Conservation (phyloP, 805 yeast genomes). For the Candida methanosorbosa region DNA sequence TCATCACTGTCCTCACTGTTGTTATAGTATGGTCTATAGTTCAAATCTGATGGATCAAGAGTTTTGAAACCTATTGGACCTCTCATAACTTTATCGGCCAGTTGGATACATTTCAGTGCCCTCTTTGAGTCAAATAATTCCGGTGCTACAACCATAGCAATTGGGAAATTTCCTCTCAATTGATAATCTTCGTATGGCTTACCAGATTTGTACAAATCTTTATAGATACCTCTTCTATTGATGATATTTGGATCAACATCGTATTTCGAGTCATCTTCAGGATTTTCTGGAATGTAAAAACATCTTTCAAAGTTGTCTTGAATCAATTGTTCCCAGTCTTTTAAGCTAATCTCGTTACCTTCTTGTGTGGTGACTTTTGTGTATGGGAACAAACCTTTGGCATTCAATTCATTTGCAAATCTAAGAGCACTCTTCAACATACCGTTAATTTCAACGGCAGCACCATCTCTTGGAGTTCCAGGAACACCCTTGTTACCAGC, state of each 20-base stretch:
- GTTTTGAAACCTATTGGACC: slow-evolving; percentile 93
- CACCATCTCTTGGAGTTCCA: slow-evolving; percentile 97
- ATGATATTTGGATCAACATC: slow-evolving; percentile 57
- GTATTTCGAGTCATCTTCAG: slow-evolving; percentile 50
- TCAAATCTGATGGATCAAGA: slow-evolving; percentile 84
- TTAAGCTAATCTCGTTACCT: slow-evolving; percentile 48
- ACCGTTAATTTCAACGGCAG: slow-evolving; percentile 89
- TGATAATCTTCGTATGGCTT: slow-evolving; percentile 93
- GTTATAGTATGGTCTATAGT: slow-evolving; percentile 82
- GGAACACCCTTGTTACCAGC: slow-evolving; percentile 90
- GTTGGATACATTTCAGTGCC: slow-evolving; percentile 55
- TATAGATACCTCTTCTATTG: slow-evolving; percentile 90
- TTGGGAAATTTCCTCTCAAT: slow-evolving; percentile 82
- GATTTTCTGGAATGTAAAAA: slow-evolving; percentile 65
- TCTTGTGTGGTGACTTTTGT: slow-evolving; percentile 47
- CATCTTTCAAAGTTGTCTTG: slow-evolving; percentile 70
- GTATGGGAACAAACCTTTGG: slow-evolving; percentile 47
- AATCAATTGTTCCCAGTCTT: slow-evolving; percentile 65
- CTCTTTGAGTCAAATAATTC: slow-evolving; percentile 62
- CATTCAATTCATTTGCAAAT: slow-evolving; percentile 58
- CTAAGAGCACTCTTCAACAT: slow-evolving; percentile 75
- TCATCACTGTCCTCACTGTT: slow-evolving; percentile 77
- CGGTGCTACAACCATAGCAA: slow-evolving; percentile 93
- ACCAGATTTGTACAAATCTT: slow-evolving; percentile 74
- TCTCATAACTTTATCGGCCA: slow-evolving; percentile 67